phyloP scores from a whole-genome alignment of 2,329 filamentous ascomycete species.

The Xylaria multiplex region DNA sequence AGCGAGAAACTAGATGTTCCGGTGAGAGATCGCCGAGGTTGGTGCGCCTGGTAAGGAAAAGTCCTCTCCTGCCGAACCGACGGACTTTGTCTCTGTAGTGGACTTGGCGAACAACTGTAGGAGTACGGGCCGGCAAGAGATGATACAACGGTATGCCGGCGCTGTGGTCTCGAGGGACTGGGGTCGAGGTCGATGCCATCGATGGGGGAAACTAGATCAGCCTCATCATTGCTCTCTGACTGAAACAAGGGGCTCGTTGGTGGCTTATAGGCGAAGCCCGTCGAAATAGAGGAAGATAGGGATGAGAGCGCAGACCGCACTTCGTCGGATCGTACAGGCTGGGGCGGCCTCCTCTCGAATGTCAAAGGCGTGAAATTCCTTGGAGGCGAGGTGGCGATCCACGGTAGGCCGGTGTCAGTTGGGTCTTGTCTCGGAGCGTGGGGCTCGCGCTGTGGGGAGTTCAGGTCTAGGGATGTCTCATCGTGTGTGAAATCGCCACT shows the following conservation, averaged over 20 bases:
- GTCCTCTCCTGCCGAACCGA: slow-evolving; percentile 67
- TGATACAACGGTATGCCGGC: slow-evolving; percentile 79
- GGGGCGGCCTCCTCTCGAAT: slow-evolving; percentile 51
- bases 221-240: slow-evolving; percentile 83
- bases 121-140: slow-evolving; percentile 61
- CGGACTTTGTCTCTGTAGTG: slow-evolving; percentile 49
- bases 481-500: slow-evolving; percentile 72
- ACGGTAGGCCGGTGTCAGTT: slow-evolving; percentile 48
- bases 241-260: slow-evolving; percentile 94
- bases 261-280: slow-evolving; percentile 83
- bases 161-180: slow-evolving; percentile 53
- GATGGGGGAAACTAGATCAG: slow-evolving; percentile 68
- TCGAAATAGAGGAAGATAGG: slow-evolving; percentile 76
- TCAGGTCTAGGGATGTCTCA: slow-evolving; percentile 44
- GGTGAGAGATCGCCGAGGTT: slow-evolving; percentile 78
- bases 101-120: slow-evolving; percentile 54
- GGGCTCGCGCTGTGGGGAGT: slow-evolving; percentile 40
- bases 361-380: slow-evolving; percentile 60
- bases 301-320: slow-evolving; percentile 65
- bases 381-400: slow-evolving; percentile 67
- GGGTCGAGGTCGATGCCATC: slow-evolving; percentile 61
- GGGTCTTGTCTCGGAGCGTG: slow-evolving; percentile 35
- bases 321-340: slow-evolving; percentile 50
- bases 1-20: slow-evolving; percentile 62
- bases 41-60: slow-evolving; percentile 79